Evolutionary conservation across 2,329 filamentous ascomycete genomes (phyloP).

Genomic region (Cladobotryum mycophilum): DNA sequence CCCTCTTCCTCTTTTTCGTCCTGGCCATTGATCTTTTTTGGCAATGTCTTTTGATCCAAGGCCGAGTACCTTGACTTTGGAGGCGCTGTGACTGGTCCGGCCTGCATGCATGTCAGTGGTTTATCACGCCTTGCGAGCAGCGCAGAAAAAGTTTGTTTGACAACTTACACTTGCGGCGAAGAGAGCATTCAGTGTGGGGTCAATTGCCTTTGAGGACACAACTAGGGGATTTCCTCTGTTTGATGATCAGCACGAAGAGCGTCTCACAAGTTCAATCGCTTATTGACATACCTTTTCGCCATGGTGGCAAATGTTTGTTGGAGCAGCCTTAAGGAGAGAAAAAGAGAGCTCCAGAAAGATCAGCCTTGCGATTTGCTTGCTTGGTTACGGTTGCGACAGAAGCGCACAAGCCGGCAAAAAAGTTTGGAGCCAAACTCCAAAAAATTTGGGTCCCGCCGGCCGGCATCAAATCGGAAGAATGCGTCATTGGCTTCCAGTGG

Average conservation of each 20-base stretch:
- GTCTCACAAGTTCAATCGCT: neutral
- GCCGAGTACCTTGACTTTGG: conserved; percentile 40
- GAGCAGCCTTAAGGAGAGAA: neutral
- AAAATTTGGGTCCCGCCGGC: conserved; percentile 12
- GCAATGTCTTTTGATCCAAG: conserved; percentile 27
- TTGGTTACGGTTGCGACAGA: conserved; percentile 9
- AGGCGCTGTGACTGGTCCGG: conserved; percentile 45
- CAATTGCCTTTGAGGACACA: conserved; percentile 50
- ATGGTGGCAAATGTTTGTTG: conserved; percentile 8
- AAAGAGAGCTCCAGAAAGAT: neutral
- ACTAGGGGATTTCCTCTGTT: conserved; percentile 34
- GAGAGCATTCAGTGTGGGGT: conserved; percentile 62
- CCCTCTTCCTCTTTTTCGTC: conserved; percentile 23
- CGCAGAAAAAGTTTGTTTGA: neutral
- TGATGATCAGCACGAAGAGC: conserved; percentile 13
- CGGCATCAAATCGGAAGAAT: conserved; percentile 22
- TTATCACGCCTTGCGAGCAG: neutral
- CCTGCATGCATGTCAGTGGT: conserved; percentile 27
- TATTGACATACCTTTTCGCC: conserved; percentile 19
- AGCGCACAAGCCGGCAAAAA: conserved; percentile 9
- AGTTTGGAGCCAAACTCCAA: conserved; percentile 9
- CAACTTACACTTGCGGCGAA: conserved; percentile 66
- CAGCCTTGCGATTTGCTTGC: conserved; percentile 1
- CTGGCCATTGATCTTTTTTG: conserved; percentile 26
- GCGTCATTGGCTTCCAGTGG: conserved; percentile 25